A percentile compares a stretch with the other conserved stretches of the same genome.
phyloP scores from a whole-genome alignment of 2,329 filamentous ascomycete species.

The Fusarium sp. region DNA sequence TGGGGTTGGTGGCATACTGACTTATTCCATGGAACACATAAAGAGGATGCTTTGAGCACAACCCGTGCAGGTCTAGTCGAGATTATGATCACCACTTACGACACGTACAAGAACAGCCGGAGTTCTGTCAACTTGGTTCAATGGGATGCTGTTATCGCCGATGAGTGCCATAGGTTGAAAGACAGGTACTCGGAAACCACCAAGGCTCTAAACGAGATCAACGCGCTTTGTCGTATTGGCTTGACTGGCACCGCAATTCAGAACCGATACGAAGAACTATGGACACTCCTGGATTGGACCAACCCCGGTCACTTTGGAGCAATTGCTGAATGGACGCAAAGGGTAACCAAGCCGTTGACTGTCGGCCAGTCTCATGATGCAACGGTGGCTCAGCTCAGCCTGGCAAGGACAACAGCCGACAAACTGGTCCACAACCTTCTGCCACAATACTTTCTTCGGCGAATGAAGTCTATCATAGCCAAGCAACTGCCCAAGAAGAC shows the following conservation, averaged over 20 bases:
- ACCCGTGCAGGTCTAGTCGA: slow-evolving; percentile 83
- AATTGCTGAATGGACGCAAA: slow-evolving; percentile 78
- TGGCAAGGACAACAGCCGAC: slow-evolving; percentile 82
- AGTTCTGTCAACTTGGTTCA: slow-evolving; percentile 81
- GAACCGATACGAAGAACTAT: slow-evolving; percentile 97
- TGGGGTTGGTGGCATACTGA: slow-evolving; percentile 98
- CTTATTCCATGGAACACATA: slow-evolving; percentile 76
- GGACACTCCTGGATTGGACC: slow-evolving; percentile 96
- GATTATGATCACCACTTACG: slow-evolving; percentile 94
- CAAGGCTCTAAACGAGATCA: slow-evolving; percentile 88
- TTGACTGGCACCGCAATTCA: slow-evolving; percentile 96
- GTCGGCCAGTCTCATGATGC: slow-evolving; percentile 94
- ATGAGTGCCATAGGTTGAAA: slow-evolving; percentile 93
- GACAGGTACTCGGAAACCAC: slow-evolving; percentile 81
- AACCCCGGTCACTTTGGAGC: slow-evolving; percentile 79
- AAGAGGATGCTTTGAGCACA: slow-evolving; percentile 77
- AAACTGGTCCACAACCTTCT: slow-evolving; percentile 88
- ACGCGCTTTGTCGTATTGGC: slow-evolving; percentile 90
- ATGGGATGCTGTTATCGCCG: slow-evolving; percentile 95
- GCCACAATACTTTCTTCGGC: slow-evolving; percentile 87
- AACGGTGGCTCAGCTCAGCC: slow-evolving; percentile 82
- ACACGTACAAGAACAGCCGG: slow-evolving; percentile 84
- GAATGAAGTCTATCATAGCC: slow-evolving; percentile 93
- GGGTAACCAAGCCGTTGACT: slow-evolving; percentile 82
- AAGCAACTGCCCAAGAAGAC: slow-evolving; percentile 94